Evolutionary conservation across 257 asterid species (phyloP).

Genomic region (Scutellaria minor): DNA sequence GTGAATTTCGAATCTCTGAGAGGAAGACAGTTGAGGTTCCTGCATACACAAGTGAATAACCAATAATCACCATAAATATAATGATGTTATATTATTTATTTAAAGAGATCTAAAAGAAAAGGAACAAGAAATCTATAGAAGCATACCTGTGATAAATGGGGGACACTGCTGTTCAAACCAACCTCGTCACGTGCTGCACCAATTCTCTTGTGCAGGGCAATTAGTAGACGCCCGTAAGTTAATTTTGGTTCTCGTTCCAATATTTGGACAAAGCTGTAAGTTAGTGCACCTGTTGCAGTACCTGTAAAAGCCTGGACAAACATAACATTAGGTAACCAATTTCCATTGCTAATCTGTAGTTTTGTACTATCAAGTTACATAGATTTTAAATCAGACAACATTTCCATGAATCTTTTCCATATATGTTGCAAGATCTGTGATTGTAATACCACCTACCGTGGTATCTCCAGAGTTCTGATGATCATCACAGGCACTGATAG

Average conservation of each 20-base stretch:
- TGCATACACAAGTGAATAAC: conserved; percentile 41
- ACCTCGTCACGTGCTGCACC: conserved; percentile 44
- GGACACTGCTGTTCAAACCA: conserved; percentile 41
- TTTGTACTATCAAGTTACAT: not conserved
- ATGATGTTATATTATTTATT: conserved; percentile 4
- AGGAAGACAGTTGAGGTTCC: conserved; percentile 78
- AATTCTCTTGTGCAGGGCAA: conserved; percentile 50
- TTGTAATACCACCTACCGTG: conserved; percentile 47
- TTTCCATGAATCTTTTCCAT: conserved; percentile 3
- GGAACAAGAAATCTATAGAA: not conserved
- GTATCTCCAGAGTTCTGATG: conserved; percentile 82
- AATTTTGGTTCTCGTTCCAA: conserved; percentile 55
- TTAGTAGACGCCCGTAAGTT: conserved; percentile 65
- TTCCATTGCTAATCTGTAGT: not conserved
- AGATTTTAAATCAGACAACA: not conserved
- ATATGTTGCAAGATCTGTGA: conserved; percentile 1
- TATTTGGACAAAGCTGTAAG: conserved; percentile 66
- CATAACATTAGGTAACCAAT: conserved; percentile 3
- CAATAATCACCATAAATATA: not conserved
- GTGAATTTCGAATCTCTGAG: conserved; percentile 68
- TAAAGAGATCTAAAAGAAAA: too few species aligned
- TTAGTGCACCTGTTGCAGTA: conserved; percentile 63
- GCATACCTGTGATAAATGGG: conserved; percentile 54
- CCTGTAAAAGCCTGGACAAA: conserved; percentile 75
- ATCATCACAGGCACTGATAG: conserved; percentile 86